Evolutionary conservation across 116 monocot genomes (phyloP).

Genomic region (Cymodocea nodosa): DNA sequence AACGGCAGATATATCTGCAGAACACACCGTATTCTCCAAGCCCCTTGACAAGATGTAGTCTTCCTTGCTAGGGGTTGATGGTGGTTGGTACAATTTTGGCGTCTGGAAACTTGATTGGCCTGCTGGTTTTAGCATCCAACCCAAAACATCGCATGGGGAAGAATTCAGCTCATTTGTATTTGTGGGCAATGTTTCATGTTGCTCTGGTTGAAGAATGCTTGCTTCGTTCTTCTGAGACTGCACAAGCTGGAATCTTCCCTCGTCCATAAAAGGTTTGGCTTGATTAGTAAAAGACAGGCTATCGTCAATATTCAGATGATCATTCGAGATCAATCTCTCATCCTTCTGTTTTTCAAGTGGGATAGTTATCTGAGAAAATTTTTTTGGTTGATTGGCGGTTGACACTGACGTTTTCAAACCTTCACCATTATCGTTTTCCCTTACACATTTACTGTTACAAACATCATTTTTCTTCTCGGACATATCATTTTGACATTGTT

Average conservation of each 20-base stretch:
- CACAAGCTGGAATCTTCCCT: neutral
- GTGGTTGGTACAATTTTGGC: neutral
- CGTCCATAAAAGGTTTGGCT: too few relatives aligned
- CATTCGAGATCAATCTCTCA: neutral
- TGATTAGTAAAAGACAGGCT: neutral
- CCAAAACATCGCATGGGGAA: neutral
- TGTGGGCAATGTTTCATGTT: neutral
- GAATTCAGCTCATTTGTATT: neutral
- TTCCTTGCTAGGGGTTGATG: too few relatives aligned
- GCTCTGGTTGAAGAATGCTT: too few relatives aligned
- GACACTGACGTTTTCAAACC: constrained; percentile 10
- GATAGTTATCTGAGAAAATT: neutral
- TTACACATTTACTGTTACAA: constrained; percentile 1
- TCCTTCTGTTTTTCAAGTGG: neutral
- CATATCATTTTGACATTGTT: constrained; percentile 6
- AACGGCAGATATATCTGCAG: constrained; percentile 39
- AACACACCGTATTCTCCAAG: constrained; percentile 17
- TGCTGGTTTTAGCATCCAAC: constrained; percentile 1
- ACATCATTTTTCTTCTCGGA: constrained; percentile 7
- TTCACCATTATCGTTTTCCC: constrained; percentile 10
- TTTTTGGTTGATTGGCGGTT: constrained; percentile 8
- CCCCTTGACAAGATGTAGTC: too few relatives aligned
- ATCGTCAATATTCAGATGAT: neutral
- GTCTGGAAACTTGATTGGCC: neutral
- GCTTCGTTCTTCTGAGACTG: neutral